Evolutionary conservation across 2,329 filamentous ascomycete genomes (phyloP).

Genomic region (Dryadomyces quercus-mongolicae): DNA sequence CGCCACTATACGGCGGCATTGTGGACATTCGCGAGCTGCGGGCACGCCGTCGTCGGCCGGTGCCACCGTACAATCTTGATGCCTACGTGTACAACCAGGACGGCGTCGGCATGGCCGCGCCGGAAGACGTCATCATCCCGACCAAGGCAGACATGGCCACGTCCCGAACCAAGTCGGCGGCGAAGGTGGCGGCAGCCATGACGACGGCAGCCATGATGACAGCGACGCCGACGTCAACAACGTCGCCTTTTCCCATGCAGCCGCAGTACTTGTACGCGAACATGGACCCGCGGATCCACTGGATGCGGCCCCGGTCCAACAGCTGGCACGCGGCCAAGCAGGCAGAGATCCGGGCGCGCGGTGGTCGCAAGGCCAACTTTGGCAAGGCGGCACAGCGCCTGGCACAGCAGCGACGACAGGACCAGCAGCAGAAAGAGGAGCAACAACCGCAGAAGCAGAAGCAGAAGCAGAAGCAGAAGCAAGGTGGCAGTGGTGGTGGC

Average conservation of each 20-base stretch:
- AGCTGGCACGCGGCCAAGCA: constrained; percentile 36
- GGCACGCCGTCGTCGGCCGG: no score
- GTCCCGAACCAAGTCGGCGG: background rate
- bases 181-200: background rate
- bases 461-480: background rate
- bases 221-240: constrained; percentile 3
- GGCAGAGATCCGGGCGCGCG: constrained; percentile 35
- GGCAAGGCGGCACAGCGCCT: constrained; percentile 30
- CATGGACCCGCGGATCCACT: constrained; percentile 39
- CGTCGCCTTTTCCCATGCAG: constrained; percentile 11
- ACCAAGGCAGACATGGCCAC: constrained; percentile 5
- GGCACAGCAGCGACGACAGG: background rate
- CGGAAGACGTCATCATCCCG: constrained; percentile 11
- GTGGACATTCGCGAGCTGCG: no score
- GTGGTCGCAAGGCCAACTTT: constrained; percentile 36
- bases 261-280: constrained; percentile 26
- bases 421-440: background rate
- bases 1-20: no score
- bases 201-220: background rate
- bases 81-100: constrained; percentile 16
- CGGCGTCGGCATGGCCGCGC: constrained; percentile 7
- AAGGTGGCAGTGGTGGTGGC: background rate
- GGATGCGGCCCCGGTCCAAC: constrained; percentile 27
- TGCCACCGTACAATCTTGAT: constrained; percentile 11
- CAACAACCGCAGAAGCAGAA: no score